Base-by-base conservation (phyloP, 2,329 filamentous ascomycete genomes). In the Fusarium anthophilum region DNA sequence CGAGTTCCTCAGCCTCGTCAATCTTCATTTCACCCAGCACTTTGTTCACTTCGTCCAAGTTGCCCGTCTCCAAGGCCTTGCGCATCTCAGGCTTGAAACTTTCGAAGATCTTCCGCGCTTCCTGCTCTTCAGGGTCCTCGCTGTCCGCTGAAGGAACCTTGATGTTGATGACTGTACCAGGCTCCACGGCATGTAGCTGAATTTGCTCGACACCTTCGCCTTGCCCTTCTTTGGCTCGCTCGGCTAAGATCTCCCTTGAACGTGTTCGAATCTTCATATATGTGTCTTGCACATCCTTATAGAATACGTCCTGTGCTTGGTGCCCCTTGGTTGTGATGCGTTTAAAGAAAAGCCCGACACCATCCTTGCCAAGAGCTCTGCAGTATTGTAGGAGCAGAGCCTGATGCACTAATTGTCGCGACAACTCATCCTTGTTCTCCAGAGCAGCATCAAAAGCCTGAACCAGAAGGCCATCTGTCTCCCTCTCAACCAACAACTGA, bases 121-220 rank as follows among this genome's bases (percentile, higher is more conserved):
- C 86, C 72, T 91, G 87, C 60, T 87, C 88, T 60, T 88, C 91
- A 3, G 90, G 88, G 59, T 95, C 91, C 30, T 91, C 87, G 77
- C 91, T 93, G 30, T 90, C 87, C 44, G 87, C 86, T 1, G 92
- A 87, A 18, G 96, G 96, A 44, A 97, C 92, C 62, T 85, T 90
- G 82, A 98, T 98, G 80, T 94, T 93, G 81, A 99, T 98, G 70
- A 93, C 92, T 7, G 96, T 98, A 54, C 93, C 93, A 0, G 96
- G 96, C 82, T 98, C 95, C 17, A 99, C 95, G 20, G 96, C 96
- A 81, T 99, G 96, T 53, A 99, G 88, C 83, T 99, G 97, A 76
- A 99, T 99, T 83, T 98, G 96, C 85, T 99, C 96, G 15, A 97
- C 93, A 26, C 92, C 94, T 44, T 92, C 93, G 67, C 85, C 83